Conservation (phyloP, 169 alveolate species). For the Plasmodium reichenowi region DNA sequence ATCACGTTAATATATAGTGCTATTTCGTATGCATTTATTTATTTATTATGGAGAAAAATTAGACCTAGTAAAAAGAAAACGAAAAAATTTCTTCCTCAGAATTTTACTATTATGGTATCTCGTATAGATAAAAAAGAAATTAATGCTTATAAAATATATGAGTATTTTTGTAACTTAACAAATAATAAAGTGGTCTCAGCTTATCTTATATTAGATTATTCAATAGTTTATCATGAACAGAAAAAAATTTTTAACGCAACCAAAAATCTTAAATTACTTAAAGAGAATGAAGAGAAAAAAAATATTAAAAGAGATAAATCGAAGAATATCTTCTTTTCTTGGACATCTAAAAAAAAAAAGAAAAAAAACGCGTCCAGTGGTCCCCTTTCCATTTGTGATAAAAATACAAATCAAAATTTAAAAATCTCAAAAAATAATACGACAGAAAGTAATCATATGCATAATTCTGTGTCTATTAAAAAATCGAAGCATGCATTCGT, state of each 20-base stretch:
- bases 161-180: slow-evolving; percentile 61
- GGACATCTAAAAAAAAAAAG: slow-evolving; percentile 8
- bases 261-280: slow-evolving; percentile 53
- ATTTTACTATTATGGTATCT: slow-evolving; percentile 76
- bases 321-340: neutral
- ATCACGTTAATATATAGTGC: slow-evolving; percentile 75
- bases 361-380: neutral
- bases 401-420: neutral
- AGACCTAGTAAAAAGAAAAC: slow-evolving; percentile 66
- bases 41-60: slow-evolving; percentile 63
- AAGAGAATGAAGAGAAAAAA: slow-evolving; percentile 73
- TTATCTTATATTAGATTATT: slow-evolving; percentile 61
- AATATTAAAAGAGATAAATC: slow-evolving; percentile 33
- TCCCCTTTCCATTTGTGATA: neutral
- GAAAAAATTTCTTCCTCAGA: slow-evolving; percentile 62
- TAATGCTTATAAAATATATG: slow-evolving; percentile 66
- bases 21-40: slow-evolving; percentile 57
- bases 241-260: slow-evolving; percentile 71
- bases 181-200: slow-evolving; percentile 76
- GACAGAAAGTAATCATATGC: too few species aligned
- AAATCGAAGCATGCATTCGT: too few species aligned
- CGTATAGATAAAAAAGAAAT: slow-evolving; percentile 61
- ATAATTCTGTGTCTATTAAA: too few species aligned
- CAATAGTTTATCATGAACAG: slow-evolving; percentile 53
- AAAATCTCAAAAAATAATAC: neutral